Evolutionary conservation across 441 rosid genomes (phyloP), one percentile per base, ranked within the genome.

Genomic region (Rhodomyrtus psidioides): DNA sequence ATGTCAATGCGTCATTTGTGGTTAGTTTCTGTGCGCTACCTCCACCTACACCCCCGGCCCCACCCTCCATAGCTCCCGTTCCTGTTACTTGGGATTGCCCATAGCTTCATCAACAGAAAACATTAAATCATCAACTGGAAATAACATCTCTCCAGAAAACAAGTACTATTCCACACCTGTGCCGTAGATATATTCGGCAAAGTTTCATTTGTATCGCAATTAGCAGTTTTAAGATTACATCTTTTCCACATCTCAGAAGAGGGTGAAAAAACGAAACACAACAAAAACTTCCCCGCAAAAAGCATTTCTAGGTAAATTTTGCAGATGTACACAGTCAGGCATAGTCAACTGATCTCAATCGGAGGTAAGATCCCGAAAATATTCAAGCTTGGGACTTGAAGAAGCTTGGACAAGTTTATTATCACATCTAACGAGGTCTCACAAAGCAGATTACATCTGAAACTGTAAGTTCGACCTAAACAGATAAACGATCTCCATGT

Each of bases 1-100:
- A 97, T 1, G 94, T 87, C 88, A 97, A 89, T 51, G 99, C 99
- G 87, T 97, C 99, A 76, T 90, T 93, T 24, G 99, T 97, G 5
- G 99, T 97, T 85, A 97, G 89, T 88, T 95, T 96, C 90, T 94
- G 98, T 13, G 95, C 34, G 2, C 34, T 4, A 44, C 85, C 91
- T n/a, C 87, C 89, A 27, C 87, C 87, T 2, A 53, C 86, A 2
- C 86, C 91, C 56, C 86, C 89, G 26, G 89, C 92, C 39, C 79
- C 79, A 2, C 55, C 86, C 28, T 86, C 93, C 34, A 87, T 94
- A 0, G 62, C 91, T 3, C 85, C 83, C 0, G 60, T 84, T 28
- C 57, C 89, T 4, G 91, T 92, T 82, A 90, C 86, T 88, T 92
- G 97, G 70, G 94, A 90, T 89, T 95, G 98, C 81, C 88, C 98